Conservation (phyloP, 2,329 filamentous ascomycete species). For the Remersonia thermophila region DNA sequence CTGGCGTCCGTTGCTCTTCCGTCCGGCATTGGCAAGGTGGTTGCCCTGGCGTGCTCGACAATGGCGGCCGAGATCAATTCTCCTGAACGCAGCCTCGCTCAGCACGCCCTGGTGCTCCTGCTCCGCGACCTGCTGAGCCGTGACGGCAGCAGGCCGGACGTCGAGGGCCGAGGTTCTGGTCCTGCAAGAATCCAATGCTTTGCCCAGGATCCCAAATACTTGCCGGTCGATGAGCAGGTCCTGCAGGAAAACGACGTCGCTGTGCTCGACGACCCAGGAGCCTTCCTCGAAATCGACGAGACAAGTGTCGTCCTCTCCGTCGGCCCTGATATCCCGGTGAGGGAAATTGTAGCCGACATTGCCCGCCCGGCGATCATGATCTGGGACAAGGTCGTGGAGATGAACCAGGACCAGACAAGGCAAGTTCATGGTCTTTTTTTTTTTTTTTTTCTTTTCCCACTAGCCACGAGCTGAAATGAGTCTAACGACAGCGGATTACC, state of each 20-base stretch:
- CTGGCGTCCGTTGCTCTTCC: no score
- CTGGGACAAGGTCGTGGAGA: background rate
- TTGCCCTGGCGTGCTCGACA: no score
- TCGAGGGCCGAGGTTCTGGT: no score
- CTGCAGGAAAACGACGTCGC: background rate
- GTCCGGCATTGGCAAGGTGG: no score
- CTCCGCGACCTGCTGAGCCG: no score
- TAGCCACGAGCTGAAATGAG: background rate
- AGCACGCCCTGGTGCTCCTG: no score
- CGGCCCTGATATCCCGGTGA: background rate
- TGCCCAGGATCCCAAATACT: constrained; percentile 5
- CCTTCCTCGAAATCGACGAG: constrained; percentile 3
- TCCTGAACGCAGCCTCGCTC: no score
- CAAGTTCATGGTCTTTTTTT: background rate
- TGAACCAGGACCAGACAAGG: background rate
- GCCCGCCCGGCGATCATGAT: constrained; percentile 1
- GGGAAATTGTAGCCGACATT: constrained; percentile 1
- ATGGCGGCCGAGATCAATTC: no score
- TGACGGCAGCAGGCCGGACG: no score
- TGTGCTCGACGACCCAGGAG: constrained; percentile 1
- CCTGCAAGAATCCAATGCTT: constrained; percentile 3
- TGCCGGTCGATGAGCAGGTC: constrained; percentile 1
- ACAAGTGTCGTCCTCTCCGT: constrained; percentile 1
- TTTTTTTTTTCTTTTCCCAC: background rate
- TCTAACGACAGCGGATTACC: no score